Evolutionary conservation across 2,329 filamentous ascomycete species (phyloP).

Genomic region (Pyrenochaeta sp.): DNA sequence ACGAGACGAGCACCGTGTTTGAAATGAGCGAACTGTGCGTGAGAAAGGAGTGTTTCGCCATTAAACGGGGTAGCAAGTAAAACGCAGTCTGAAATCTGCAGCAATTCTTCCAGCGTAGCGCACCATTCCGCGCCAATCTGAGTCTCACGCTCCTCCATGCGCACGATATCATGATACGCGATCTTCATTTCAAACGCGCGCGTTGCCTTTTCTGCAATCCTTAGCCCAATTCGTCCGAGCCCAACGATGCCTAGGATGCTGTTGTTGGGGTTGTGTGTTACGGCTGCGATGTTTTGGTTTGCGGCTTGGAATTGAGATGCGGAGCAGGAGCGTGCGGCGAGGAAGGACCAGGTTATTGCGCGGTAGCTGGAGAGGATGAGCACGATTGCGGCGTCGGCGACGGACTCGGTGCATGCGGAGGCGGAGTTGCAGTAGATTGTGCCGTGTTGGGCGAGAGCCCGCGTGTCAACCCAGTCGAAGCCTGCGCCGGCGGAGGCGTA

Average conservation of each 20-base stretch:
- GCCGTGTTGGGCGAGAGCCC: slow-evolving; percentile 67
- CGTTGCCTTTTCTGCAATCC: slow-evolving; percentile 66
- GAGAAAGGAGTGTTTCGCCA: slow-evolving; percentile 59
- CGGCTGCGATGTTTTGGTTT: slow-evolving; percentile 66
- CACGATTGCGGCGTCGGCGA: slow-evolving; percentile 75
- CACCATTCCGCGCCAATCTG: slow-evolving; percentile 64
- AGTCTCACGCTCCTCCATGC: slow-evolving; percentile 58
- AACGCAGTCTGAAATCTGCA: slow-evolving; percentile 65
- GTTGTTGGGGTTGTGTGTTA: slow-evolving; percentile 70
- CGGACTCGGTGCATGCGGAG: slow-evolving; percentile 73
- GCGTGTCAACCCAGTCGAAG: slow-evolving; percentile 70
- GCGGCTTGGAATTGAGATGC: slow-evolving; percentile 63
- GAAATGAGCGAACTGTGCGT: slow-evolving; percentile 59
- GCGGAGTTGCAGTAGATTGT: slow-evolving; percentile 78
- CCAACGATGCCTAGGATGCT: slow-evolving; percentile 73
- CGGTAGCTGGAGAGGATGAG: slow-evolving; percentile 76
- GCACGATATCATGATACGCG: slow-evolving; percentile 67
- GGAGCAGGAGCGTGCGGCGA: slow-evolving; percentile 61
- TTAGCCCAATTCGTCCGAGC: slow-evolving; percentile 64
- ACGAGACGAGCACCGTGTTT: slow-evolving; percentile 67
- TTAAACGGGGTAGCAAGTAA: slow-evolving; percentile 69
- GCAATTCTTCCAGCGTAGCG: slow-evolving; percentile 60
- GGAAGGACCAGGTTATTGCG: slow-evolving; percentile 69
- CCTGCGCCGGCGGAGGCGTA: slow-evolving; percentile 69
- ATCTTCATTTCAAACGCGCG: slow-evolving; percentile 73